Evolutionary conservation across 306 rosid species (phyloP).

Genomic region (Gynostemma pentaphyllum): DNA sequence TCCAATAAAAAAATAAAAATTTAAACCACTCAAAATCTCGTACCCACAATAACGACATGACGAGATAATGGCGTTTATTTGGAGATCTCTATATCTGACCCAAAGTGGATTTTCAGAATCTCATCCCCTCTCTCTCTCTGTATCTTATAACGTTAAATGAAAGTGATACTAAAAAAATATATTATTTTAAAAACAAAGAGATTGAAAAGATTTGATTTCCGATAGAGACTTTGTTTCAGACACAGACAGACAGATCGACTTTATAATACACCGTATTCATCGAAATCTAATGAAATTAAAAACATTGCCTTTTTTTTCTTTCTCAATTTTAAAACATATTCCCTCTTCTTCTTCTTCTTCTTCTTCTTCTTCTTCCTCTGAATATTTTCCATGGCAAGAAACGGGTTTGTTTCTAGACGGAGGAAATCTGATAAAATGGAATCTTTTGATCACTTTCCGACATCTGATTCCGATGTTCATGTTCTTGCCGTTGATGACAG

Average conservation of each 20-base stretch:
- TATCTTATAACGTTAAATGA: slow-evolving; percentile 24
- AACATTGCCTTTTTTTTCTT: too few species aligned
- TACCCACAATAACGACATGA: background rate
- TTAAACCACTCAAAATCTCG: background rate
- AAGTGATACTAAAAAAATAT: slow-evolving; percentile 16
- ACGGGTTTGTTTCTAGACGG: slow-evolving; percentile 35
- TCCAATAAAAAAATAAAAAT: slow-evolving; percentile 1
- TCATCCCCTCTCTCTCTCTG: slow-evolving; percentile 61
- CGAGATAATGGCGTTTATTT: slow-evolving; percentile 22
- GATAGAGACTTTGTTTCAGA: slow-evolving; percentile 25
- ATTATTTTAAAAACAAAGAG: slow-evolving; percentile 25
- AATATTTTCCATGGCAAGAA: slow-evolving; percentile 29
- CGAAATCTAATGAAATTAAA: background rate
- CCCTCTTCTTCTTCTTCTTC: background rate
- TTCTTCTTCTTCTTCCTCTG: background rate
- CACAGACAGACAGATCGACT: background rate
- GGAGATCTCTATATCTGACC: slow-evolving; percentile 21
- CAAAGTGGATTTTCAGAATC: slow-evolving; percentile 87
- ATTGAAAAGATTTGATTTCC: slow-evolving; percentile 69
- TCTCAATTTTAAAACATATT: too few species aligned
- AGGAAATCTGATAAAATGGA: slow-evolving; percentile 30
- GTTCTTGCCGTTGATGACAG: slow-evolving; percentile 97
- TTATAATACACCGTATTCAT: background rate
- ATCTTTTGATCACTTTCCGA: slow-evolving; percentile 12
- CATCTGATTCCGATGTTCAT: slow-evolving; percentile 43